Evolutionary conservation across 495 filamentous ascomycete genomes (phyloP), one percentile per base, ranked within the genome.

Genomic region (Geopyxis carbonaria): DNA sequence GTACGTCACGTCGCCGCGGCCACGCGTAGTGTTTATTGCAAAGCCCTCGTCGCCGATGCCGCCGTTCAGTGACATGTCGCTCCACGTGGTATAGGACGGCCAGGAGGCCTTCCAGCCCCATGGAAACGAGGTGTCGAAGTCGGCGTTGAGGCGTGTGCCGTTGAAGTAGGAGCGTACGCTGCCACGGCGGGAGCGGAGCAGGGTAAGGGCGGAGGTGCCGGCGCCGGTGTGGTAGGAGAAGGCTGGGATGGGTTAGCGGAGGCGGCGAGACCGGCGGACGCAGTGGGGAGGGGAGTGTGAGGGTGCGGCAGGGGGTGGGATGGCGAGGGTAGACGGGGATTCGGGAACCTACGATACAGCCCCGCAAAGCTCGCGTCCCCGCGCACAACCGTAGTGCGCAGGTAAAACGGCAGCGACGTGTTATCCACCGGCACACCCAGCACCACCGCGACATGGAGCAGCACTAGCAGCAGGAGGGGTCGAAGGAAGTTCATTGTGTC

Each of bases 71-170:
- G n/a, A 10, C 5, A 33, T 16, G 5, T 16, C 13, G 31, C 5
- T 7, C 31, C 31, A 33, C 13, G 31, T 5, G 31, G 31, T 16
- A 16, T 33, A 33, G 11, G 31, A 13, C 13, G 25, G 5, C 31
- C 31, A 33, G 5, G 7, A 10, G 13, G 31, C 11, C 6, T 13
- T 33, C 31, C 31, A 33, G 6, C 31, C 31, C 31, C 31, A 33
- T 5, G 31, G 31, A 14, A 33, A 33, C 6, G n/a, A 10, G 14
- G 31, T 33, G 7, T 16, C 31, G 18, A 33, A 15, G 14, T 33
- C 31, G 31, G 31, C 31, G 13, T 33, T 33, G 7, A 33, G 31
- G 5, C 31, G 31, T 7, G 31, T 33, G 31, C 31, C 31, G 18
- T 33, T 33, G 31, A 33, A 33, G 31, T 33, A 33, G 31, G 31